Base-by-base conservation (phyloP, 2,329 filamentous ascomycete genomes). In the Diaporthe vexans region DNA sequence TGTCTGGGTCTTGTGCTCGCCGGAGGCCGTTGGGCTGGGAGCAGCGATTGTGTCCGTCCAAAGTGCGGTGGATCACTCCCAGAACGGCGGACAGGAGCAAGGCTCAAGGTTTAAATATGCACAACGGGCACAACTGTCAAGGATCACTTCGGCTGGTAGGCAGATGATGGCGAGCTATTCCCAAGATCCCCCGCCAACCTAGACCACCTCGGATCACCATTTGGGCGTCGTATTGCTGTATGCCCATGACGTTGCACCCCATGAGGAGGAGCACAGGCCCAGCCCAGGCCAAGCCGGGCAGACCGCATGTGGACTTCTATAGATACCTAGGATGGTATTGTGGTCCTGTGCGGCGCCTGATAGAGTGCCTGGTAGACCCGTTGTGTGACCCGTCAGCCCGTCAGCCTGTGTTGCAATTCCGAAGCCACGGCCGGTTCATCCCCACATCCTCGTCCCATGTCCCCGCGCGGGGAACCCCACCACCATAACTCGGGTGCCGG, bases 391-490 rank as follows among this genome's bases (percentile, higher is more conserved):
- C 29, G 29, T 29, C 29, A 33, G 7, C 29, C 29, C 29, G 29
- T 29, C 29, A 33, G 7, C 4, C 29, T 33, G 29, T 59, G 33
- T 24, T 29, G 15, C 24, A 48, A 15, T 17, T n/a, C 24, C 59
- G 26, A 35, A 19, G 21, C 61, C 19, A 19, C 61, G 61, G 43
- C 11, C 61, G 51, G 63, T 67, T 67, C 63, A 52, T 52, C 63
- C 63, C 63, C 63, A 67, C 63, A 52, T 52, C 21, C 46, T 51
- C 33, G 46, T 52, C 61, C 61, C 26, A 51, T 67, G 13, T n/a
- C 54, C 8, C 29, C 11, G 29, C 48, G 69, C 69, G 69, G 69
- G 69, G 69, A 71, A 33, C 69, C 68, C 69, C 59, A 56, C 37
- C 40, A 52, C 35, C 40, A 26, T 43, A 15, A 21, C 17, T 17